phyloP scores from a whole-genome alignment of 139 green algal genomes.

The Tetradesmus obliquus region DNA sequence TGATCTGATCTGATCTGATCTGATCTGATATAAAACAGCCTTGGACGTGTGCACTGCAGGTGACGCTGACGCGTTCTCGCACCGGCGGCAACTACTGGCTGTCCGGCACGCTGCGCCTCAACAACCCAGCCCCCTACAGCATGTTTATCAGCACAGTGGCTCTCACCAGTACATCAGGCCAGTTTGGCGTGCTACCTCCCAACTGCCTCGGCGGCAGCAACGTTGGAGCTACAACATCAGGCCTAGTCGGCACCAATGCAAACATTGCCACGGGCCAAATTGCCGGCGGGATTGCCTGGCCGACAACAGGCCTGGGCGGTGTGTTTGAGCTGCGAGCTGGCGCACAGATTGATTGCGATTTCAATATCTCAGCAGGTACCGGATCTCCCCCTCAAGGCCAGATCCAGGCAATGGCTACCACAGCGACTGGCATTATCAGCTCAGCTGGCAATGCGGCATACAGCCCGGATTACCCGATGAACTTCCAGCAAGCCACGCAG shows the following conservation, averaged over 20 bases:
- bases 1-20: background rate
- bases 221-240: background rate
- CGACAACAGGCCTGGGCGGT: background rate
- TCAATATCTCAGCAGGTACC: conserved; percentile 3
- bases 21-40: background rate
- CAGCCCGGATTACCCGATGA: background rate
- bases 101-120: background rate
- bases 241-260: background rate
- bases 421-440: background rate
- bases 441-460: conserved; percentile 18
- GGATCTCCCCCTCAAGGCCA: background rate
- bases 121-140: background rate
- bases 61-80: background rate
- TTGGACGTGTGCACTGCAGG: background rate
- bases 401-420: background rate
- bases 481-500: conserved; percentile 22
- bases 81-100: conserved; percentile 16
- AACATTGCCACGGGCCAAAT: background rate
- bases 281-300: background rate
- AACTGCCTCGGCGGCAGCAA: conserved; percentile 32
- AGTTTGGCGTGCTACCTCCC: background rate
- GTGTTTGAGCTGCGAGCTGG: conserved; percentile 18
- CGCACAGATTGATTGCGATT: conserved; percentile 1
- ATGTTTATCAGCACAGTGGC: conserved; percentile 16
- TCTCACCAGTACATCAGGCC: background rate